Conservation (phyloP, 805 yeast genomes). For the Starmerella powellii region DNA sequence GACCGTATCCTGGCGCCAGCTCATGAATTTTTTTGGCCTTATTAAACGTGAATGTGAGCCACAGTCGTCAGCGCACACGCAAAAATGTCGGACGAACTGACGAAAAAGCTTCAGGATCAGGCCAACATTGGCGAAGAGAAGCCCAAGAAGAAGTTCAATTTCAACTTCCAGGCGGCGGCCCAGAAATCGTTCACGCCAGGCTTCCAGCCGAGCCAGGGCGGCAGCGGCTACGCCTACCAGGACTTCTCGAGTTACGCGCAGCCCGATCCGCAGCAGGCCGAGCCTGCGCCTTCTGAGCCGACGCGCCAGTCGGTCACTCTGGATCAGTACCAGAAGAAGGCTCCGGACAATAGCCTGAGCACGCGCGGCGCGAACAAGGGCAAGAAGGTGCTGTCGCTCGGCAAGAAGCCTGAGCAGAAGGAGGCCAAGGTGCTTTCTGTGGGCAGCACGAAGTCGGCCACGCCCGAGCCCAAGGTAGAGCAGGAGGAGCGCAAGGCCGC, state of each 20-base stretch:
- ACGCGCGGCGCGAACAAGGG: constrained; percentile 13
- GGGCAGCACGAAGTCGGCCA: constrained; percentile 1
- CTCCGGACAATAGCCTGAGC: constrained; percentile 20
- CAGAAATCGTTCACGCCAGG: constrained; percentile 17
- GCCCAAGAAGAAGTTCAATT: constrained; percentile 23
- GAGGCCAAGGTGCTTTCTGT: constrained; percentile 5
- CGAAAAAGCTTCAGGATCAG: constrained; percentile 24
- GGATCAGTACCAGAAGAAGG: constrained; percentile 23
- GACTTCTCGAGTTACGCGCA: constrained; percentile 24
- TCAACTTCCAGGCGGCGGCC: constrained; percentile 19
- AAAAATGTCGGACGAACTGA: constrained; percentile 24
- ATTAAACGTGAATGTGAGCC: not conserved
- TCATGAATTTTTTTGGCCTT: not conserved
- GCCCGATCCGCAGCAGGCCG: constrained; percentile 10
- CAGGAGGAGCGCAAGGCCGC: not conserved
- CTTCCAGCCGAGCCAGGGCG: constrained; percentile 10
- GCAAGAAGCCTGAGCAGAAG: constrained; percentile 12
- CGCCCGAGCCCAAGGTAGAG: not conserved
- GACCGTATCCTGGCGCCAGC: no score
- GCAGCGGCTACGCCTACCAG: constrained; percentile 21
- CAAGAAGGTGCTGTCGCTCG: constrained; percentile 22
- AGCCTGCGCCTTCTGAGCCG: constrained; percentile 6
- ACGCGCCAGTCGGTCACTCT: constrained; percentile 19
- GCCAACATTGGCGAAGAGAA: constrained; percentile 20
- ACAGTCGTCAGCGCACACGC: no score